Evolutionary conservation across 176 grass and related monocot species (phyloP).

Genomic region (Avena sativa): DNA sequence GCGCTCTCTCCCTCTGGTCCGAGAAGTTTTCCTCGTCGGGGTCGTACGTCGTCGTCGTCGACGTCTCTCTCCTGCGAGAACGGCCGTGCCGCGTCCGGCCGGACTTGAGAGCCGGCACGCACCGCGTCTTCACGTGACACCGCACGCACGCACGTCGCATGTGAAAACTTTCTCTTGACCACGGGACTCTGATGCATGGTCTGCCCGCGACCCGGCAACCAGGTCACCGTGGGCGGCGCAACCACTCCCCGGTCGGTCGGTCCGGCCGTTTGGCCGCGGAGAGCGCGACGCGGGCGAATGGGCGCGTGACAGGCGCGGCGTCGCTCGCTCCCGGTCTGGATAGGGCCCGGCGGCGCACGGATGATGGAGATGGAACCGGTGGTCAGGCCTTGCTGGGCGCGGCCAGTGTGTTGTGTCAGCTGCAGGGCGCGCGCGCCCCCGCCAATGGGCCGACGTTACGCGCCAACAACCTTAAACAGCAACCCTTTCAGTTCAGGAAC

Average conservation of each 20-base stretch:
- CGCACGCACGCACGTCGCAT: neutral
- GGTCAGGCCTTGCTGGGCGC: neutral
- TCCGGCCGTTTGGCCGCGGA: neutral
- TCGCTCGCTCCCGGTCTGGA: neutral
- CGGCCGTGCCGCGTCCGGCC: neutral
- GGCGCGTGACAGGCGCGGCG: slow-evolving; percentile 2
- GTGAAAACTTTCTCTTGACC: neutral
- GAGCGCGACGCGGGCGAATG: neutral
- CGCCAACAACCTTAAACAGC: slow-evolving; percentile 38
- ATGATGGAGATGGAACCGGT: neutral
- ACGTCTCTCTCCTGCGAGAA: neutral
- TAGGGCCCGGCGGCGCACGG: neutral
- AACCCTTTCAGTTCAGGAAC: neutral
- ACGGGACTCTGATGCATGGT: neutral
- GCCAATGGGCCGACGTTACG: slow-evolving; percentile 18
- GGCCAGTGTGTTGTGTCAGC: neutral
- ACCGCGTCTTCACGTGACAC: slow-evolving; percentile 16
- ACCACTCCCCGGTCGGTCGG: too few species aligned
- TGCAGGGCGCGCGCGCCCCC: neutral
- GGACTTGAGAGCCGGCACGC: neutral
- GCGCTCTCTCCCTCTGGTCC: neutral
- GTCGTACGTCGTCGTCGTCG: neutral
- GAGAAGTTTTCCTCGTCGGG: slow-evolving; percentile 14
- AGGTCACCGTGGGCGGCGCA: too few species aligned
- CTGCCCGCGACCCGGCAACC: too few species aligned